These are phyloP conservation scores for Boletus bicolor DNA, from an alignment of 768 basidiomycete species.

Conservation along the genomic window DNA sequence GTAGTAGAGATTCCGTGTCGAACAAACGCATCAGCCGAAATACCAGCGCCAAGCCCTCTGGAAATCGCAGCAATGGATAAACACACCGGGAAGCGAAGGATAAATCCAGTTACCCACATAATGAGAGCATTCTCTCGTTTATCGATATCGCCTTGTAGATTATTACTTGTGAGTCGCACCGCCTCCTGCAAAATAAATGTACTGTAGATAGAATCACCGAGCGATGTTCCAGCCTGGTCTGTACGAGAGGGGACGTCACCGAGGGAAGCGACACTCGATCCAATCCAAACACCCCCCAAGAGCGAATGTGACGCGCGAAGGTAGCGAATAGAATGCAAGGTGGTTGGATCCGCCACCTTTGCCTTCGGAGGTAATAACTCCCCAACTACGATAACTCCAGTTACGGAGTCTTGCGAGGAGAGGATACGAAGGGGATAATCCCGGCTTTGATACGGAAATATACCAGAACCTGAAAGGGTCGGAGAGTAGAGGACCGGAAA, in stretches of 20 bases:
- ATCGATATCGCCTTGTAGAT: constrained; percentile 35
- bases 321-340: constrained; percentile 53
- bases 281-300: constrained; percentile 79
- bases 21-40: constrained; percentile 72
- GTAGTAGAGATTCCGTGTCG: constrained; percentile 69
- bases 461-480: constrained; percentile 53
- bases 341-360: constrained; percentile 26
- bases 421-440: constrained; percentile 59
- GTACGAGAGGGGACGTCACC: constrained; percentile 40
- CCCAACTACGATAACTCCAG: constrained; percentile 80
- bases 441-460: constrained; percentile 49
- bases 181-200: constrained; percentile 89
- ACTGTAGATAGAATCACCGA: constrained; percentile 80
- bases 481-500: constrained; percentile 47
- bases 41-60: constrained; percentile 88
- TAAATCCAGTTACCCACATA: constrained; percentile 50
- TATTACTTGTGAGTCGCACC: constrained; percentile 61
- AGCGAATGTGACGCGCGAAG: constrained; percentile 64
- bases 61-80: neutral
- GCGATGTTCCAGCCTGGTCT: constrained; percentile 50
- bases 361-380: constrained; percentile 50
- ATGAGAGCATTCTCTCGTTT: constrained; percentile 55
- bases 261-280: constrained; percentile 42
- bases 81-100: constrained; percentile 7
- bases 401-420: constrained; percentile 65